Base-by-base conservation (phyloP, 768 basidiomycete species). In the Phanerochaete carnosa region DNA sequence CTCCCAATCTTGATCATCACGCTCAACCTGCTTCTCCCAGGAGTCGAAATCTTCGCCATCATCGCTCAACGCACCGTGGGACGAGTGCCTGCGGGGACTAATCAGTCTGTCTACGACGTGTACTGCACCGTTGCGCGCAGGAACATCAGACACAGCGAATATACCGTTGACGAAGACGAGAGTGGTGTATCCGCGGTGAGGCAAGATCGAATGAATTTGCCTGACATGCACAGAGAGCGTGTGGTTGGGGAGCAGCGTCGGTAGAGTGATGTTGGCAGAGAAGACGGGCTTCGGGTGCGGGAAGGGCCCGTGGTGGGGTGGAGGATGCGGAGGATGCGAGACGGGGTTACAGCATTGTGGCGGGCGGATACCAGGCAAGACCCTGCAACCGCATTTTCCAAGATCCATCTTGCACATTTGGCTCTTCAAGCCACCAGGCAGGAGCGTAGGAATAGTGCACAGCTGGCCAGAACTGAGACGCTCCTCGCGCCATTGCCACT, bases 101-200 rank as follows among this genome's bases (percentile, higher is more conserved):
- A 62, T 58, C 8, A 84, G 54, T 56, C 65, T 66, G 49, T 72
- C 65, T 49, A 84, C 66, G 45, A 80, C 74, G 67, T 88, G 86
- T 32, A 83, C 70, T 25, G 80, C 87, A 32, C 85, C 87, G 64
- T 88, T 87, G 30, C 81, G 71, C 9, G 79, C 76, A 3, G 80
- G 79, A 22, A 83, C 69, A 64, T 88, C 86, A 8, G 77, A 61
- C 26, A 66, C 62, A 29, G 81, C 80, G 3, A 55, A 55, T 13
- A 69, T 72, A 15, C 76, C 74, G 46, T 83, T 79, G 49, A 78
- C 80, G 45, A 67, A 69, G 35, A 82, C 62, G 57, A 70, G 72
- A 9, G 79, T 83, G 46, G 74, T 62, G 45, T 72, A 73, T 4
- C 62, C 59, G 50, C 26, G 66, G 29, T 77, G 51, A 8, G 70